Conservation (phyloP, 257 asterid genomes). For the Capsicum pubescens region DNA sequence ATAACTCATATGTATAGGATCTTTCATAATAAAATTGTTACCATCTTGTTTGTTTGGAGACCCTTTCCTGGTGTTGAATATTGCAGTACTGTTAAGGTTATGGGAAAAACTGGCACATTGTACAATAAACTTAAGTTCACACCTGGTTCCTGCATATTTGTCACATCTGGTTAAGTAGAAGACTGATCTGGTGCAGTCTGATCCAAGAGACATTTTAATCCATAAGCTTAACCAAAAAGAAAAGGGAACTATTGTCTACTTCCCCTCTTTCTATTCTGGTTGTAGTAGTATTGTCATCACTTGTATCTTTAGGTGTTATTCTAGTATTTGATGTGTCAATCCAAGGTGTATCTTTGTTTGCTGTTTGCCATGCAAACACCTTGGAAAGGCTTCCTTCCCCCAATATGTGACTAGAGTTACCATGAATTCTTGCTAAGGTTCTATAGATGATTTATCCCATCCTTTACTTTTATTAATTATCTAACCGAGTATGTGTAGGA, state of each 20-base stretch:
- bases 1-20: not conserved
- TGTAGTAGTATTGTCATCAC: not conserved
- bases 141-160: not conserved
- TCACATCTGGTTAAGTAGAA: not conserved
- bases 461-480: conserved; percentile 12
- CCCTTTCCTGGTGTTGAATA: not conserved
- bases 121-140: not conserved
- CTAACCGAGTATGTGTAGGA: conserved; percentile 1
- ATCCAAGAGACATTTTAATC: not conserved
- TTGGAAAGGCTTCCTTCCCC: not conserved
- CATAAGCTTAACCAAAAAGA: not conserved
- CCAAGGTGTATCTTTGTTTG: not conserved
- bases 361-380: not conserved
- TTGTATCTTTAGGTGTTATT: not conserved
- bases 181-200: not conserved
- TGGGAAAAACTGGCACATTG: not conserved
- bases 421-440: not conserved
- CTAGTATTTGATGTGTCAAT: not conserved
- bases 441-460: not conserved
- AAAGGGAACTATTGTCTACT: not conserved
- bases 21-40: not conserved
- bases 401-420: not conserved
- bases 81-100: not conserved
- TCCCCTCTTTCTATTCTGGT: not conserved
- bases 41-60: not conserved